Base-by-base conservation (phyloP, 1,139 yeast species). In the Magnusiomyces fungicola region DNA sequence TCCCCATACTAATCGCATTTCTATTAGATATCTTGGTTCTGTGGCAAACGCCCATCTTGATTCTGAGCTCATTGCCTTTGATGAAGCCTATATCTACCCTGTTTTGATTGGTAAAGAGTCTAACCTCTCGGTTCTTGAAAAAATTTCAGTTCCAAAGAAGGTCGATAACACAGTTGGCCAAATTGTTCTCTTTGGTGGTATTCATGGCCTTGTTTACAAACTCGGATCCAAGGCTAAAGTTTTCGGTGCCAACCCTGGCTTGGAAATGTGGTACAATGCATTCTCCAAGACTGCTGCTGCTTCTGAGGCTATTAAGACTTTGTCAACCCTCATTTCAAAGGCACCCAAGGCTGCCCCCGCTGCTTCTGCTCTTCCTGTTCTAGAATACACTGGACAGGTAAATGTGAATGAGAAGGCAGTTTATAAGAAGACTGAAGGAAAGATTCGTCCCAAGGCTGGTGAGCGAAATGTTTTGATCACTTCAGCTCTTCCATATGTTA, bases 401-500 rank as follows among this genome's bases (percentile, higher is more conserved):
- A 73, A 78, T 43, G 53, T 62, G 30, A 58, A 58, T 32, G 50
- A 59, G 6, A 60, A 58, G 43, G 66, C 81, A 47, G 10, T 40
- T 19, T 51, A 51, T 43, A 44, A 45, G 24, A 39, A 38, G 19
- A 25, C 30, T 25, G 67, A 68, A 50, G 55, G 68, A 56, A 57
- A 45, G 66, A 68, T 51, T 49, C 60, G 61, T 14, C 97, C 97
- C 52, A 78, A 78, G 58, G 71, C 76, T 19, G 78, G 77, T 48
- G 85, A 85, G 69, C 77, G 85, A 63, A 92, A 92, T 67, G 78
- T 92, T 51, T 74, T 92, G 58, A 81, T 92, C 63, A 90, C 98
- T 1, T 90, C 97, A 23, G 97, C 99, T 32, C 78, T 92, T 61
- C 99, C 99, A 14, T 92, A 92, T 62, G 98, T 92, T 52, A 92